phyloP scores from a whole-genome alignment of 2,329 filamentous ascomycete species.

The Scytalidium lignicola region DNA sequence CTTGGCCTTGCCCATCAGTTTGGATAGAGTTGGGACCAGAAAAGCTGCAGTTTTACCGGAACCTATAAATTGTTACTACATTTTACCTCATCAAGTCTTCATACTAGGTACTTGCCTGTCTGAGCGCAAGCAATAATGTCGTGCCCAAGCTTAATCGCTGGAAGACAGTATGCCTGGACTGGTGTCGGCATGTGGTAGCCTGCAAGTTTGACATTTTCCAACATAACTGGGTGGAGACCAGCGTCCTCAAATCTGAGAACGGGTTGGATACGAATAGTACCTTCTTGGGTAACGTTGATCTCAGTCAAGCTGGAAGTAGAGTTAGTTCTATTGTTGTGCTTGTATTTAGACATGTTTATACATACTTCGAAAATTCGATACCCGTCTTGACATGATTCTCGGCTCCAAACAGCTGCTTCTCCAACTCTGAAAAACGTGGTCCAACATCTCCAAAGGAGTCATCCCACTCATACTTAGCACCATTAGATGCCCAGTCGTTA shows the following conservation, averaged over 20 bases:
- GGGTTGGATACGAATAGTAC: conserved; percentile 44
- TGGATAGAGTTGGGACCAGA: conserved; percentile 80
- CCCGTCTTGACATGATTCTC: conserved; percentile 48
- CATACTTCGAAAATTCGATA: conserved; percentile 59
- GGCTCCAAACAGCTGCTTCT: conserved; percentile 67
- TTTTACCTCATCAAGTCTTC: conserved; percentile 1
- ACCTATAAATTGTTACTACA: conserved; percentile 46
- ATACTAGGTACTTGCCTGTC: conserved; percentile 60
- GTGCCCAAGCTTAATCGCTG: conserved; percentile 68
- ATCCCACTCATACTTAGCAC: conserved; percentile 68
- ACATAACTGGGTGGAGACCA: conserved; percentile 79
- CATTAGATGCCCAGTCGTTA: conserved; percentile 23
- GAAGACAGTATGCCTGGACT: conserved; percentile 81
- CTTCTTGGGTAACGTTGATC: conserved; percentile 54
- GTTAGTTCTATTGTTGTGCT: conserved; percentile 16
- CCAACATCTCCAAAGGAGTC: conserved; percentile 85
- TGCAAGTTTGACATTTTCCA: conserved; percentile 69
- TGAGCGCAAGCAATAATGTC: conserved; percentile 89
- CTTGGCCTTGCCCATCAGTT: conserved; percentile 93
- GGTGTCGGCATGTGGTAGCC: conserved; percentile 73
- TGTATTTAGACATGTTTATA: conserved; percentile 12
- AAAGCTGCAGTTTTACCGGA: conserved; percentile 97
- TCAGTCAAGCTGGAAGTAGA: conserved; percentile 41
- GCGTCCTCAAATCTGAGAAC: conserved; percentile 63
- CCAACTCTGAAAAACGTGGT: conserved; percentile 64